These are phyloP conservation scores for Colletotrichum cordylinicola DNA, from an alignment of 2,329 filamentous ascomycete genomes.

Conservation along the genomic window DNA sequence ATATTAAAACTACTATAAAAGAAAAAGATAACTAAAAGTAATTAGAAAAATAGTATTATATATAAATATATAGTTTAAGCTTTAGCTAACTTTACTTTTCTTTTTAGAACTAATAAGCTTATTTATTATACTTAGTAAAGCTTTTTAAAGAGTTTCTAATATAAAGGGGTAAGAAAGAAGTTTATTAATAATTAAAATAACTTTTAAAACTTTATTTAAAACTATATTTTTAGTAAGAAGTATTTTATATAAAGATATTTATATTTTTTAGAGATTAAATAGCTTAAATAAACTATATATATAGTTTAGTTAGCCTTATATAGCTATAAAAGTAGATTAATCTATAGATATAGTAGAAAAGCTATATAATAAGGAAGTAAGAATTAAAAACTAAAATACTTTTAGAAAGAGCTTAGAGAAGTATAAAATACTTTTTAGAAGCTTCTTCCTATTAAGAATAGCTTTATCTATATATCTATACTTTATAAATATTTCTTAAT, in stretches of 20 bases:
- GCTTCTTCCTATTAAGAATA: too few relatives aligned
- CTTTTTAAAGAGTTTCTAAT: not conserved
- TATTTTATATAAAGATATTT: not conserved
- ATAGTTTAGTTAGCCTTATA: too few relatives aligned
- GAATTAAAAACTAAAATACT: too few relatives aligned
- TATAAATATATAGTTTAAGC: not conserved
- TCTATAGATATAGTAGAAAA: too few relatives aligned
- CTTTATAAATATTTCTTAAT: not conserved
- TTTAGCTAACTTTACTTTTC: accelerated
- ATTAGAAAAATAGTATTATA: not conserved
- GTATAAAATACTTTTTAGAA: too few relatives aligned
- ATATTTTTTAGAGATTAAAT: not conserved
- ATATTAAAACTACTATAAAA: not conserved
- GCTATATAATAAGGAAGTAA: too few relatives aligned
- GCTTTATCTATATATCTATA: not conserved
- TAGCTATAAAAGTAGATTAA: too few relatives aligned
- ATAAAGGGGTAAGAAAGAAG: accelerated
- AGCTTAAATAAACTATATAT: not conserved
- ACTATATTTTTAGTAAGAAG: too few relatives aligned
- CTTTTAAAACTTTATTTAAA: too few relatives aligned
- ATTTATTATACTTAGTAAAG: not conserved
- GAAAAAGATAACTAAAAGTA: too few relatives aligned
- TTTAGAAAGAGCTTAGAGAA: too few relatives aligned
- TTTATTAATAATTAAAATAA: too few relatives aligned
- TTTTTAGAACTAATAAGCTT: accelerated